A percentile compares a stretch with the other conserved stretches of the same genome.
Evolutionary conservation across 2,329 filamentous ascomycete genomes (phyloP).

Genomic region (Anthostomella pinea): DNA sequence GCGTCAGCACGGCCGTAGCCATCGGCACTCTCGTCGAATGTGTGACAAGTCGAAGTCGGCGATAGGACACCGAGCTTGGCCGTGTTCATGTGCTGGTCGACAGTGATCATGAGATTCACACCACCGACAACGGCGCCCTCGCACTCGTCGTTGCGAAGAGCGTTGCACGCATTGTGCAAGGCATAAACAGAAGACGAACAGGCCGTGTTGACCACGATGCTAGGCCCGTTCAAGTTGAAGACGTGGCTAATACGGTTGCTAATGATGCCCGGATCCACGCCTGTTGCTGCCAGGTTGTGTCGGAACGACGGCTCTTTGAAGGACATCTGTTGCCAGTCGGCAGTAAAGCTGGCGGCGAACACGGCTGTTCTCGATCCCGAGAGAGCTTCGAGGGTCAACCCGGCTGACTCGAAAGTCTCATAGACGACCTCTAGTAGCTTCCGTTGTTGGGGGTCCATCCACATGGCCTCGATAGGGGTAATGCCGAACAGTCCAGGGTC

Average conservation of each 20-base stretch:
- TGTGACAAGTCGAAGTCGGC: constrained; percentile 26
- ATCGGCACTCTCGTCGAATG: constrained; percentile 28
- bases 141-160: constrained; percentile 26
- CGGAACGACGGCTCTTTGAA: background rate
- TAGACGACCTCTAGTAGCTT: constrained; percentile 37
- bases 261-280: constrained; percentile 2
- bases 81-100: constrained; percentile 28
- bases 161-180: constrained; percentile 28
- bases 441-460: constrained; percentile 41
- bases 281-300: background rate
- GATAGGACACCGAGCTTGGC: constrained; percentile 33
- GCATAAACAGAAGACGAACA: constrained; percentile 36
- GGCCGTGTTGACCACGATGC: constrained; percentile 31
- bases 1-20: constrained; percentile 27
- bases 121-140: constrained; percentile 33
- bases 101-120: constrained; percentile 33
- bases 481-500: constrained; percentile 35
- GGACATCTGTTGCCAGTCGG: background rate
- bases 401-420: constrained; percentile 38
- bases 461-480: constrained; percentile 34
- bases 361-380: constrained; percentile 25
- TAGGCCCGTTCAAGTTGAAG: constrained; percentile 15
- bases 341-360: constrained; percentile 11
- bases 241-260: constrained; percentile 5
- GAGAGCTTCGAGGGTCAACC: constrained; percentile 27